Percentiles rank a stretch among this genome's conserved stretches.
Conservation (phyloP, 495 filamentous ascomycete species). For the Penicillium salamii region DNA sequence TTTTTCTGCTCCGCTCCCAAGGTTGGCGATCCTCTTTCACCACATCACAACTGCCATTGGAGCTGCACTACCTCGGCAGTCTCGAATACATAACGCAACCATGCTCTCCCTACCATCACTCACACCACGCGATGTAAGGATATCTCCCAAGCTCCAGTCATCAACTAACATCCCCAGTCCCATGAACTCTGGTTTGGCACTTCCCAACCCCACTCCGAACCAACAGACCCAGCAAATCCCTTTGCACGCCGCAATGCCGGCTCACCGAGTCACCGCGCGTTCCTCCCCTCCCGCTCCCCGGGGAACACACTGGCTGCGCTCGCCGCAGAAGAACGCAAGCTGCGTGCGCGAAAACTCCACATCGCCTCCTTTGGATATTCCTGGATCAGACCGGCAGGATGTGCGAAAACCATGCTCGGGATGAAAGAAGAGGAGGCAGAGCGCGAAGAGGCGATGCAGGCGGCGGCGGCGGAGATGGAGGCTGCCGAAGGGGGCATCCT, state of each 20-base stretch:
- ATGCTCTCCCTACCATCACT: constrained; percentile 71
- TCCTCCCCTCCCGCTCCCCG: constrained; percentile 26
- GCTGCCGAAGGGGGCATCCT: constrained; percentile 54
- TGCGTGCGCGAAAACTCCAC: constrained; percentile 65
- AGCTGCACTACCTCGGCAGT: too few relatives aligned
- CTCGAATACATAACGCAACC: too few relatives aligned
- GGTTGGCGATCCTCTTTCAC: too few relatives aligned
- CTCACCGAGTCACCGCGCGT: constrained; percentile 21
- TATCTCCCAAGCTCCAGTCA: not conserved
- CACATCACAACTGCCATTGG: too few relatives aligned
- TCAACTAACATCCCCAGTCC: constrained; percentile 44
- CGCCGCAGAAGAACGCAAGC: constrained; percentile 62
- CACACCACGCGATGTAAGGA: constrained; percentile 66
- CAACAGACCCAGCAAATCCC: constrained; percentile 18
- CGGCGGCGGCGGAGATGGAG: constrained; percentile 63
- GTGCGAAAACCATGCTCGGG: constrained; percentile 72
- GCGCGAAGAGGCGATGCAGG: constrained; percentile 73
- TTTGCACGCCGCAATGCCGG: constrained; percentile 31
- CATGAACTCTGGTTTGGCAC: constrained; percentile 71
- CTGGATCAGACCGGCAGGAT: constrained; percentile 77
- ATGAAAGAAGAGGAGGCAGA: constrained; percentile 77
- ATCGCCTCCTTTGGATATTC: constrained; percentile 71
- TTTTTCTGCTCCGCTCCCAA: constrained; percentile 8
- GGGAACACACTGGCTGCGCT: constrained; percentile 55
- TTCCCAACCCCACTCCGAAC: constrained; percentile 30